These are phyloP conservation scores for Ilex asprella DNA, from an alignment of 257 asterid species.

Conservation along the genomic window DNA sequence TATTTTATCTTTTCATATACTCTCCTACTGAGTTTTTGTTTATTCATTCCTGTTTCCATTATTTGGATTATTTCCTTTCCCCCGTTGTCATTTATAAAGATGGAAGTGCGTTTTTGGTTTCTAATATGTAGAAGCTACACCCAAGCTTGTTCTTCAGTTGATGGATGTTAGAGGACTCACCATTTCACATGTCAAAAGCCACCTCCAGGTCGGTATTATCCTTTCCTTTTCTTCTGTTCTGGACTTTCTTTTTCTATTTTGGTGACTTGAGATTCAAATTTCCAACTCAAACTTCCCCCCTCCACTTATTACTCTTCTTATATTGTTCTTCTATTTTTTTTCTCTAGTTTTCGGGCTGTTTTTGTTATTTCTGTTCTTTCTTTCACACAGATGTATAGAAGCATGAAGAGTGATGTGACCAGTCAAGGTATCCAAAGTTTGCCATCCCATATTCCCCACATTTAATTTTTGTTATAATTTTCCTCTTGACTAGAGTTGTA, in stretches of 20 bases:
- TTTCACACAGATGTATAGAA: conserved; percentile 63
- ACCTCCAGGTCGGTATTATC: conserved; percentile 49
- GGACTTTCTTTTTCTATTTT: background rate
- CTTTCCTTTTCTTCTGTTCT: background rate
- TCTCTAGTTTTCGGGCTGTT: no score
- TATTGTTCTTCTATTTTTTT: background rate
- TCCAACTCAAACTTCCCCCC: no score
- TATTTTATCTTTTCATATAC: no score
- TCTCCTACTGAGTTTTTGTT: no score
- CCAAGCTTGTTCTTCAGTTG: conserved; percentile 66
- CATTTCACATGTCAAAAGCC: conserved; percentile 92
- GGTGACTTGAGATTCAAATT: no score
- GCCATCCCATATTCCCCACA: no score
- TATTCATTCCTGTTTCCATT: no score
- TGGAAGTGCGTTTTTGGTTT: background rate
- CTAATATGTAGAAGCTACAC: conserved; percentile 60
- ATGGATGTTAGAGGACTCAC: conserved; percentile 91
- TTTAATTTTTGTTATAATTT: no score
- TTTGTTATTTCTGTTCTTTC: background rate
- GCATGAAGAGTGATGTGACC: conserved; percentile 61
- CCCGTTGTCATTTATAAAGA: no score
- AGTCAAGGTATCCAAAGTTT: conserved; percentile 35
- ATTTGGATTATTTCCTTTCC: no score
- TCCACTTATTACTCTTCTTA: no score
- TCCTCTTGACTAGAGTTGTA: background rate